Evolutionary conservation across 805 yeast genomes (phyloP).

Genomic region (Metschnikowia vanudenii): DNA sequence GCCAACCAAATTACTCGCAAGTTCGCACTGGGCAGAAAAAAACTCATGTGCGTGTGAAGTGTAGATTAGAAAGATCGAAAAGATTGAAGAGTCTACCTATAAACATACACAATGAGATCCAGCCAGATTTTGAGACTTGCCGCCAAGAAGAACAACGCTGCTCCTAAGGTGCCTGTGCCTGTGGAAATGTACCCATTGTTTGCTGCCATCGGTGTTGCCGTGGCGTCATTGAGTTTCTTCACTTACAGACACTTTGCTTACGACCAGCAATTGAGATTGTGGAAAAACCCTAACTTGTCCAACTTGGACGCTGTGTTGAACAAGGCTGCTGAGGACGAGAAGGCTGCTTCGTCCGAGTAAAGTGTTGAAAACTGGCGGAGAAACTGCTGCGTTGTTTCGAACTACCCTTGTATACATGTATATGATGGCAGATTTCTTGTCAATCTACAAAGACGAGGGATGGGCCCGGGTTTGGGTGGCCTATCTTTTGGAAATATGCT

Average conservation of each 20-base stretch:
- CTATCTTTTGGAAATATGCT: not conserved
- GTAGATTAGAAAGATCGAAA: no score
- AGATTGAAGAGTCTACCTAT: not conserved
- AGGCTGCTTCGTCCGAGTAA: conserved; percentile 14
- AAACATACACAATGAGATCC: conserved; percentile 36
- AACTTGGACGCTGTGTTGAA: conserved; percentile 42
- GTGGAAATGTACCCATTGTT: conserved; percentile 49
- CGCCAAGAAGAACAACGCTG: conserved; percentile 31
- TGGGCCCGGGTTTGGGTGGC: not conserved
- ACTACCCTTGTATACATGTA: no score
- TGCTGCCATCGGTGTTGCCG: conserved; percentile 44
- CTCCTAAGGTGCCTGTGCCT: conserved; percentile 28
- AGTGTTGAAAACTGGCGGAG: not conserved
- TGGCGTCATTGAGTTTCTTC: conserved; percentile 38
- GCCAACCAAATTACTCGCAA: conserved; percentile 20
- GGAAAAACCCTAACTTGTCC: conserved; percentile 46
- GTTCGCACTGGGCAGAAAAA: conserved; percentile 8
- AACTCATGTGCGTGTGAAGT: no score
- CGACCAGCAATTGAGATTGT: conserved; percentile 45
- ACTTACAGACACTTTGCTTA: conserved; percentile 49
- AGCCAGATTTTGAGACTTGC: conserved; percentile 40
- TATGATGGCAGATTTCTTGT: no score
- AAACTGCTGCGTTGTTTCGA: no score
- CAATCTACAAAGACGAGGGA: not conserved
- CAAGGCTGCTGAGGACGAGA: conserved; percentile 30